These are phyloP conservation scores for Pichia sp. DNA, from an alignment of 1,139 yeast genomes.

Conservation along the genomic window DNA sequence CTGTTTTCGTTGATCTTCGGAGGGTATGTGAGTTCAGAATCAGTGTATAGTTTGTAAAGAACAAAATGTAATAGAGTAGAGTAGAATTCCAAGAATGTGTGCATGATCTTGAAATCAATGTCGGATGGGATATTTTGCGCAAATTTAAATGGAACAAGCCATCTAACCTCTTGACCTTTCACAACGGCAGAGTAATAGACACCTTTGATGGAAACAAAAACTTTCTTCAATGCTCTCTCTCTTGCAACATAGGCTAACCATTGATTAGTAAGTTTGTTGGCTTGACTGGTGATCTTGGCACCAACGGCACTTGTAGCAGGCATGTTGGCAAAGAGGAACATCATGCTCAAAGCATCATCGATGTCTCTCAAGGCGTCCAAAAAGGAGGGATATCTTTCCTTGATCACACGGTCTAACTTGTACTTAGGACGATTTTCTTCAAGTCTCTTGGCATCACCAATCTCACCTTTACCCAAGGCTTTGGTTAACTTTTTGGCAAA, in stretches of 20 bases:
- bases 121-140: constrained; percentile 94
- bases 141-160: constrained; percentile 96
- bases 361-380: constrained; percentile 87
- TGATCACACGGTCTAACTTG: constrained; percentile 83
- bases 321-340: constrained; percentile 87
- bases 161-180: constrained; percentile 87
- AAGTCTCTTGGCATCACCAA: constrained; percentile 78
- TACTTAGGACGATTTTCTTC: constrained; percentile 80
- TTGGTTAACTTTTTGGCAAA: constrained; percentile 86
- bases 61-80: constrained; percentile 87
- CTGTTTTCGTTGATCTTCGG: constrained; percentile 73
- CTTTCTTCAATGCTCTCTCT: constrained; percentile 77
- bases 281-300: constrained; percentile 76
- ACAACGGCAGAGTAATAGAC: constrained; percentile 90
- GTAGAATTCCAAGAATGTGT: constrained; percentile 92
- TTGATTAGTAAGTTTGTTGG: constrained; percentile 81
- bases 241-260: constrained; percentile 94
- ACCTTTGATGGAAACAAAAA: constrained; percentile 95
- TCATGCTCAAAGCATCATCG: constrained; percentile 94
- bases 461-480: constrained; percentile 90
- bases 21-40: constrained; percentile 82
- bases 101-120: constrained; percentile 94
- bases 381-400: constrained; percentile 94
- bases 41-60: constrained; percentile 78
- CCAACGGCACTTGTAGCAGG: constrained; percentile 88